These are phyloP conservation scores for Przewalskia tangutica DNA, from an alignment of 257 asterid species.

Conservation along the genomic window DNA sequence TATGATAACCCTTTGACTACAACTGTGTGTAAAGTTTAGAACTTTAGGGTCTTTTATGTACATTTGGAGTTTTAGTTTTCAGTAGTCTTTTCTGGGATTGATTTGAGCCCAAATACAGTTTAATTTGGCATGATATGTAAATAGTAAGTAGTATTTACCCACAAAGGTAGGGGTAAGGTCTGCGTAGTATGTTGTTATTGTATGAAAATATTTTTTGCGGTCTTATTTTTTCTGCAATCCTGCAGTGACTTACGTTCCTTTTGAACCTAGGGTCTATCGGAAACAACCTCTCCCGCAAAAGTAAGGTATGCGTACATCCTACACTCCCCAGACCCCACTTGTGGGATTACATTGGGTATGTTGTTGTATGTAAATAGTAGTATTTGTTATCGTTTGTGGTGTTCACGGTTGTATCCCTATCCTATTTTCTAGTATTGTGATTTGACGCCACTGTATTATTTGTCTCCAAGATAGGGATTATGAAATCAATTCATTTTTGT, in stretches of 20 bases:
- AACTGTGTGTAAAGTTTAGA: background rate
- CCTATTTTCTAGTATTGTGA: background rate
- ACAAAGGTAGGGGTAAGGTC: too few relatives aligned
- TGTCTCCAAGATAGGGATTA: background rate
- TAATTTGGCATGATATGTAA: background rate
- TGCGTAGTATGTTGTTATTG: too few relatives aligned
- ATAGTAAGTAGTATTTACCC: too few relatives aligned
- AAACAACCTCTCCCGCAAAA: too few relatives aligned
- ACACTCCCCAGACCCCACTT: too few relatives aligned
- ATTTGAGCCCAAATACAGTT: background rate
- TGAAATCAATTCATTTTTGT: background rate
- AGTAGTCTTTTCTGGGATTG: background rate
- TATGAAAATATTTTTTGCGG: too few relatives aligned
- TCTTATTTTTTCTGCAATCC: too few relatives aligned
- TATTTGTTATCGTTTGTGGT: background rate
- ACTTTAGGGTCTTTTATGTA: background rate
- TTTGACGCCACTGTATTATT: background rate
- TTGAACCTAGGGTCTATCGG: too few relatives aligned
- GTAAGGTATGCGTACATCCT: too few relatives aligned
- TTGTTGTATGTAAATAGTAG: too few relatives aligned
- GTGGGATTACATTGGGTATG: too few relatives aligned
- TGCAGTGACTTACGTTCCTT: too few relatives aligned
- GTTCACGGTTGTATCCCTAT: background rate
- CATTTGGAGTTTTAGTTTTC: background rate
- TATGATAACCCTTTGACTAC: background rate